phyloP scores from a whole-genome alignment of 441 rosid genomes.

The Lepidium campestre region DNA sequence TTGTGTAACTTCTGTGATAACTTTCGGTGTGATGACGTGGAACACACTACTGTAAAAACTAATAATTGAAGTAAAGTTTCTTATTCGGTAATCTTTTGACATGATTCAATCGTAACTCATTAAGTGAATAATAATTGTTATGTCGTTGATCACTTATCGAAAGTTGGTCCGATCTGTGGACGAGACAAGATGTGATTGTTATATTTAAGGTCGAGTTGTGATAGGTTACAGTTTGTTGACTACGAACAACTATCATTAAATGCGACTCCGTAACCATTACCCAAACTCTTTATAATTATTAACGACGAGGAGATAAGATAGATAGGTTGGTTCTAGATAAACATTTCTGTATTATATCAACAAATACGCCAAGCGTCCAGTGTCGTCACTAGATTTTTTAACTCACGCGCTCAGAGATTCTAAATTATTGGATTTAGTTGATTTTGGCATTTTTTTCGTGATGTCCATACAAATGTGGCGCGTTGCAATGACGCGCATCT shows the following conservation, averaged over 20 bases:
- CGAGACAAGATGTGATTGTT: not conserved
- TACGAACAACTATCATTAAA: not conserved
- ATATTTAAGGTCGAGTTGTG: not conserved
- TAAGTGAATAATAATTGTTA: not conserved
- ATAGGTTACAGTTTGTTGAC: not conserved
- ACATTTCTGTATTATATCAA: not conserved
- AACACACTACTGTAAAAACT: not conserved
- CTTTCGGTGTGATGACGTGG: not conserved
- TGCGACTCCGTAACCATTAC: not conserved
- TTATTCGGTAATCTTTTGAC: not conserved
- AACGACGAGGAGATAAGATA: not conserved
- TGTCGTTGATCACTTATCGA: not conserved
- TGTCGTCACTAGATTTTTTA: not conserved
- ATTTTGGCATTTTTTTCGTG: no score
- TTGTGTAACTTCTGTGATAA: not conserved
- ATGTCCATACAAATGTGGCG: no score
- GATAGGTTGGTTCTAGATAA: not conserved
- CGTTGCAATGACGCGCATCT: no score
- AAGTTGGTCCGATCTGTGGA: not conserved
- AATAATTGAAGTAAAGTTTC: not conserved
- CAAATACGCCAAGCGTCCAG: not conserved
- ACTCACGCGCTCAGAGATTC: no score
- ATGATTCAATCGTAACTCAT: not conserved
- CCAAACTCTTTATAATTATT: not conserved
- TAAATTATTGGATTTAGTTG: no score